Percentiles rank a stretch among this genome's conserved stretches.
phyloP scores from a whole-genome alignment of 768 basidiomycete genomes.

The Hericium coralloides region DNA sequence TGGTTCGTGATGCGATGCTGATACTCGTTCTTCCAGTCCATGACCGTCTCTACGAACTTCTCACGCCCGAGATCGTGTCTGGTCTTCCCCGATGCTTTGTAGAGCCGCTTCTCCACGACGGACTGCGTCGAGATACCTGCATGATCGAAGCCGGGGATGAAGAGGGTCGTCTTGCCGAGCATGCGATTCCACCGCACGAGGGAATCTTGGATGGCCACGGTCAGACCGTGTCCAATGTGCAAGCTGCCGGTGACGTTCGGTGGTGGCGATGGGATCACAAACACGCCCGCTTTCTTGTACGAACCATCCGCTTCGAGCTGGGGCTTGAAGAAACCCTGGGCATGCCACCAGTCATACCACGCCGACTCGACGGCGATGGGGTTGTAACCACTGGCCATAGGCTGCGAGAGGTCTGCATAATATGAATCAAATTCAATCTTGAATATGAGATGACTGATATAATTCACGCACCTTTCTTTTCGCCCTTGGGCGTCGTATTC shows the following conservation, averaged over 20 bases:
- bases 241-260: slow-evolving; percentile 95
- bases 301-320: slow-evolving; percentile 47
- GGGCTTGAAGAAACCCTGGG: slow-evolving; percentile 86
- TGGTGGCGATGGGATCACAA: slow-evolving; percentile 70
- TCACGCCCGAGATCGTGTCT: slow-evolving; percentile 95
- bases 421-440: not conserved
- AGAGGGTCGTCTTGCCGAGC: slow-evolving; percentile 86
- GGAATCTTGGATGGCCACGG: slow-evolving; percentile 84
- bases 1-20: slow-evolving; percentile 90
- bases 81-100: slow-evolving; percentile 73
- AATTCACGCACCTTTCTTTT: slow-evolving; percentile 76
- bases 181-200: slow-evolving; percentile 96
- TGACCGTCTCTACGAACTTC: slow-evolving; percentile 80
- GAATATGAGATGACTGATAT: not conserved
- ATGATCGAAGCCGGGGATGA: slow-evolving; percentile 94
- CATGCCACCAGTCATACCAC: slow-evolving; percentile 98
- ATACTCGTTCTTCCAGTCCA: slow-evolving; percentile 99
- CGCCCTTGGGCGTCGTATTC: slow-evolving; percentile 80
- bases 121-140: slow-evolving; percentile 98
- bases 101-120: slow-evolving; percentile 89
- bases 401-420: slow-evolving; percentile 63
- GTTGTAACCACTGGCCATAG: slow-evolving; percentile 92
- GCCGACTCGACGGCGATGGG: slow-evolving; percentile 90
- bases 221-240: slow-evolving; percentile 93
- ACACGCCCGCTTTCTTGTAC: not conserved